These are phyloP conservation scores for Canariomyces notabilis DNA, from an alignment of 2,329 filamentous ascomycete genomes.

Conservation along the genomic window DNA sequence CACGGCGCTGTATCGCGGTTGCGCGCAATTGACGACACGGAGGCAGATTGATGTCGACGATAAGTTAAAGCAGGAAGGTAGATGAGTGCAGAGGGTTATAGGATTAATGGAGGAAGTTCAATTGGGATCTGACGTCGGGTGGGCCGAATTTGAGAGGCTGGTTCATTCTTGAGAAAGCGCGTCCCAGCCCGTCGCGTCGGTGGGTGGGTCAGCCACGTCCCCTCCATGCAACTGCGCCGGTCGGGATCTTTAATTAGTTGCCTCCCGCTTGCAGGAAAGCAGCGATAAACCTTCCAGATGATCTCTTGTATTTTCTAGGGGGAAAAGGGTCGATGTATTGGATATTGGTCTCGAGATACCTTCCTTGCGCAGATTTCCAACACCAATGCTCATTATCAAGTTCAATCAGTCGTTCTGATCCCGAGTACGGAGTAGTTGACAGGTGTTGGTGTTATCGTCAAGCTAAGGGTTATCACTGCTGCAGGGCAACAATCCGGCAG, in stretches of 20 bases:
- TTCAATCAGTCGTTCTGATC: neutral
- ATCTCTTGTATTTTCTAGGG: neutral
- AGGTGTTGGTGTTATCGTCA: neutral
- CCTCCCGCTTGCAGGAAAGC: neutral
- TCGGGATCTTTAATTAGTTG: constrained; percentile 6
- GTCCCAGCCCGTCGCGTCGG: constrained; percentile 24
- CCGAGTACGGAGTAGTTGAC: neutral
- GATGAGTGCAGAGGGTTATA: neutral
- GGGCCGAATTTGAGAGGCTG: constrained; percentile 24
- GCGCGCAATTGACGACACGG: constrained; percentile 14
- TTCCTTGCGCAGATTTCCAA: neutral
- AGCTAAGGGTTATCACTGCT: neutral
- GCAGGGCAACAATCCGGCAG: constrained; percentile 3
- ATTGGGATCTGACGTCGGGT: constrained; percentile 14
- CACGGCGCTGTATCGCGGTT: constrained; percentile 10
- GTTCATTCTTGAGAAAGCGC: constrained; percentile 23
- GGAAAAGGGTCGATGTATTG: too few relatives aligned
- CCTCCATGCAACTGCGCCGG: constrained; percentile 9
- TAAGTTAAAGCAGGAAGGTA: too few relatives aligned
- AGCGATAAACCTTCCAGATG: neutral
- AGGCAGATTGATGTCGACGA: neutral
- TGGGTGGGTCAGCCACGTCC: constrained; percentile 25
- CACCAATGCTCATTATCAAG: neutral
- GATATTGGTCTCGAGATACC: too few relatives aligned
- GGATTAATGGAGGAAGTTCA: constrained; percentile 4